phyloP scores from a whole-genome alignment of 140 eudicot species.

The Bidens hawaiensis region DNA sequence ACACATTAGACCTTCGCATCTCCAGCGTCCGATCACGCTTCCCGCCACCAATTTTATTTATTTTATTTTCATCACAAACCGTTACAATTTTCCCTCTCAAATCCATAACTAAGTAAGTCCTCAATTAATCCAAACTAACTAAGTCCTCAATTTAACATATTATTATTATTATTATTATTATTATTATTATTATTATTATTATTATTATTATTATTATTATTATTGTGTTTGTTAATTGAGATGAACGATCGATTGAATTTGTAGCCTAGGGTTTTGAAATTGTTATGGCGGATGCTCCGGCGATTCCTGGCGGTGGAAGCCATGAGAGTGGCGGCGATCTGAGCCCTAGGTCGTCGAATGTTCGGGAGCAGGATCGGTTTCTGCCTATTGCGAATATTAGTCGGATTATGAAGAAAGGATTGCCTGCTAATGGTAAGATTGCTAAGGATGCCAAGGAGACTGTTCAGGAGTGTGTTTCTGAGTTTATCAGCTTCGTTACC shows the following conservation, averaged over 20 bases:
- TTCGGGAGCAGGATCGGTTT: conserved; percentile 78
- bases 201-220: too few relatives aligned
- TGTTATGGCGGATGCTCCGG: conserved; percentile 61
- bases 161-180: too few relatives aligned
- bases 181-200: too few relatives aligned
- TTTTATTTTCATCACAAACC: conserved; percentile 7
- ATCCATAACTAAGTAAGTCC: conserved; percentile 17
- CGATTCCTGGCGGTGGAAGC: conserved; percentile 72
- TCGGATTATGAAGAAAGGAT: conserved; percentile 80
- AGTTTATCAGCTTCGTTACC: conserved; percentile 80
- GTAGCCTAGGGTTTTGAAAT: conserved; percentile 11
- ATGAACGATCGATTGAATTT: conserved; percentile 4
- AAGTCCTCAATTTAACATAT: too few relatives aligned
- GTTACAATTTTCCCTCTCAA: conserved; percentile 10
- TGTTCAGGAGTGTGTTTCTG: conserved; percentile 86
- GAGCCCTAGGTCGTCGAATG: conserved; percentile 61
- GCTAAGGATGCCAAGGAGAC: conserved; percentile 89
- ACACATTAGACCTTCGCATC: conserved; percentile 42
- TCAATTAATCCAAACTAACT: too few relatives aligned
- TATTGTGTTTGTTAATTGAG: conserved; percentile 1
- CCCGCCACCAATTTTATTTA: conserved; percentile 17
- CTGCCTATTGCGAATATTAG: conserved; percentile 81
- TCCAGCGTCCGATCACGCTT: conserved; percentile 58
- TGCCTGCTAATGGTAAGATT: conserved; percentile 74
- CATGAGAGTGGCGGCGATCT: conserved; percentile 75